Percentiles rank a stretch among this genome's conserved stretches.
phyloP scores from a whole-genome alignment of 2,329 filamentous ascomycete species.

The Fusarium sp. region DNA sequence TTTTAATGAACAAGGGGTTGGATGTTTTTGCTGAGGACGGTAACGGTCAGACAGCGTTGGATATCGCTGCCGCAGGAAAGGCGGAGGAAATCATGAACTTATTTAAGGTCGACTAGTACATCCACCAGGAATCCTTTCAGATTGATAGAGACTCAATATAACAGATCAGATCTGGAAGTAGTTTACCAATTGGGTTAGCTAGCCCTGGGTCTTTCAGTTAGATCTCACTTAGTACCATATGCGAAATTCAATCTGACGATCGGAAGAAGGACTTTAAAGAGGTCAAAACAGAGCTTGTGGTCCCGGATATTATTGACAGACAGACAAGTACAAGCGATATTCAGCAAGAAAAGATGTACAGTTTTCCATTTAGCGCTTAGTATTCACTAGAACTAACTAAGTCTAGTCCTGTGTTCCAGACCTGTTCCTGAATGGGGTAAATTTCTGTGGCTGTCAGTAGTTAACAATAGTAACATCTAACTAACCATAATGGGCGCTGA shows the following conservation, averaged over 20 bases:
- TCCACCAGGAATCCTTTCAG: accelerated
- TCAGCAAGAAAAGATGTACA: no score
- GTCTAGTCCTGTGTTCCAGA: neutral
- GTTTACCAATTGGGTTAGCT: no score
- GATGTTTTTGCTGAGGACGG: neutral
- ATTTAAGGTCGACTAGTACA: neutral
- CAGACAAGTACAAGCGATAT: no score
- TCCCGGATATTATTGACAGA: no score
- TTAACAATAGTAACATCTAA: neutral
- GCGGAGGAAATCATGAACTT: neutral
- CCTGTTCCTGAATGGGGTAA: neutral
- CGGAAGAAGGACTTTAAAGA: no score
- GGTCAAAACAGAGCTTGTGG: no score
- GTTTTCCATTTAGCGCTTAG: no score
- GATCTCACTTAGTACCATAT: no score
- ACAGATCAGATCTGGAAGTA: no score
- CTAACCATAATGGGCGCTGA: neutral
- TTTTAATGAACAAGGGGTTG: neutral
- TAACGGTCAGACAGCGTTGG: neutral
- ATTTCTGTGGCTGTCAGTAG: neutral
- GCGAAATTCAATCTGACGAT: no score
- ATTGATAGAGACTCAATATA: no score
- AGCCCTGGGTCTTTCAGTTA: no score
- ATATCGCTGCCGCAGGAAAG: neutral
- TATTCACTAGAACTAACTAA: neutral